Base-by-base conservation (phyloP, 2,329 filamentous ascomycete genomes). In the Trichoderma sp. region DNA sequence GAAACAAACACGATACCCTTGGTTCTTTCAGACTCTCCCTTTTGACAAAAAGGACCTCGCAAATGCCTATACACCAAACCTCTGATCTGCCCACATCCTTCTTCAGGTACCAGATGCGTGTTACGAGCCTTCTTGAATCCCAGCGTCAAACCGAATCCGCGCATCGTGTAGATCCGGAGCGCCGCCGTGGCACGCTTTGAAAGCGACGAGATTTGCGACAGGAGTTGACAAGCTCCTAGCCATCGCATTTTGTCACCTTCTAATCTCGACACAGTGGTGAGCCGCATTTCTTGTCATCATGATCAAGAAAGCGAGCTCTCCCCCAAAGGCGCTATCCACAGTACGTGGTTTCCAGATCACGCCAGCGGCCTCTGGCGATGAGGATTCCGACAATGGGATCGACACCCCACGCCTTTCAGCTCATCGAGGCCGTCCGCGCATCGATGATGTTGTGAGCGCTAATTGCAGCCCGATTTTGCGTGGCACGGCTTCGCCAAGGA, bases 391-490 rank as follows among this genome's bases (percentile, higher is more conserved):
- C 77, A 81, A 82, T 74, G 83, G 82, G 18, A 72, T 75, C 76
- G 80, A 81, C 67, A 83, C 81, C 4, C 81, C 82, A 3, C 80
- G 78, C 58, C 79, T 79, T 74, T 80, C 76, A 68, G 80, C 78
- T 74, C 82, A 79, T 74, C 82, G 82, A 69, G 82, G 82, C 67
- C 84, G 82, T 51, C 76, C 80, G 69, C 82, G 82, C 57, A 80
- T 89, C 66, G 82, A 88, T 78, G 87, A 90, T 79, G 84, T 89
- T 18, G 86, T 90, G 75, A 90, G 88, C 79, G 86, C 86, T 71
- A 84, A 92, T 80, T 90, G 89, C 81, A 91, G 89, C 79, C 90
- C 90, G 8, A 79, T 85, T 67, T 80, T 91, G 73, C 86, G 88
- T 62, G 82, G 81, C n/a, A 77, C 81, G 30, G 80, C 84, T 18